Evolutionary conservation across 2,329 filamentous ascomycete species (phyloP), one percentile per base, ranked within the genome.

Genomic region (Diaporthe aspalathi): DNA sequence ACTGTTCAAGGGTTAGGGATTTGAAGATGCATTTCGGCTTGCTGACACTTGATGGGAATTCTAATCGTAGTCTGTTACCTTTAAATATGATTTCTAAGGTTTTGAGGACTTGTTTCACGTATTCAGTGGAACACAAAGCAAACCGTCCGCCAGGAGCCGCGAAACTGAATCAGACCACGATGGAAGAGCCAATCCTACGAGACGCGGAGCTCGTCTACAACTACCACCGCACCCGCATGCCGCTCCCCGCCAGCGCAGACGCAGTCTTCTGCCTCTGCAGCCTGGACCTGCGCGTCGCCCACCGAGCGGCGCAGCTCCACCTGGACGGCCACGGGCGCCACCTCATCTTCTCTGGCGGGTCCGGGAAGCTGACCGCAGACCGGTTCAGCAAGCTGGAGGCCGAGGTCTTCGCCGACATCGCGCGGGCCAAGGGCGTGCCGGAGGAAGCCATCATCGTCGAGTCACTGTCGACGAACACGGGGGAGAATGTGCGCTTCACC

Each of bases 221-320:
- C 70, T 86, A 85, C 75, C 84, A 84, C 76, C 83, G 79, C 54
- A 80, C 84, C 76, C 73, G 75, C 71, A 80, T 83, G 77, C 66
- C 79, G 14, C 76, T 82, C 24, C 70, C 67, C 35, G 8, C 50
- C 38, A 47, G 79, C 56, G 80, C 81, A 65, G 81, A 83, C 70
- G 83, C 83, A 67, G 78, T 85, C 70, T 86, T 86, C 79, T 83
- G 82, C 76, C 81, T 86, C 54, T 85, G 84, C 78, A 84, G 82
- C 74, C 83, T 85, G 71, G 84, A 85, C 76, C 79, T 79, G 4
- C 83, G 84, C 69, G 82, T 86, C 47, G 84, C 84, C 66, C 74
- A 76, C 49, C 80, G 80, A 52, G 84, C 83, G 12, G 82, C 84
- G 1, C 78, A 82, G 73, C 78, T 86, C 24, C 84, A 80, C 70